Conservation (phyloP, 1,284 basidiomycete species). For the Cutaneotrichosporon arboriforme region DNA sequence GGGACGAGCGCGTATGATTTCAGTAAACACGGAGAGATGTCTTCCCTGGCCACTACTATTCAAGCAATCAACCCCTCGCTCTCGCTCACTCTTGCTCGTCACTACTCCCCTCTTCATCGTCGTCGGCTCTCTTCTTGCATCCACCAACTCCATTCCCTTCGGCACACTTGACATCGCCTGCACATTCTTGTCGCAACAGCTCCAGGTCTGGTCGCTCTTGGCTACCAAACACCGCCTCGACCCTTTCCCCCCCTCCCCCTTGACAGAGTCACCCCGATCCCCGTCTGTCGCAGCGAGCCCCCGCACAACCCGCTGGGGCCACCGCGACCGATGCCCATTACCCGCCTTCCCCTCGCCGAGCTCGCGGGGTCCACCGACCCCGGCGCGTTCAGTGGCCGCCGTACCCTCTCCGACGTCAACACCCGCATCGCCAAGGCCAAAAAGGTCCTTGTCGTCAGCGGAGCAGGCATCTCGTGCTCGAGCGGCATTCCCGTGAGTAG, state of each 20-base stretch:
- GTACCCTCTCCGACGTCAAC: constrained; percentile 61
- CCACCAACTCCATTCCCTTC: neutral
- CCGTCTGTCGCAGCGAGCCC: neutral
- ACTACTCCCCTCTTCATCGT: neutral
- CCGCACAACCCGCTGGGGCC: neutral
- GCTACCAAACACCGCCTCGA: neutral
- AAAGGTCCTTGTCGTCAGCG: constrained; percentile 78
- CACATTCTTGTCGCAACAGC: neutral
- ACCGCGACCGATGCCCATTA: constrained; percentile 26
- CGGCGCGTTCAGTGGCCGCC: constrained; percentile 24
- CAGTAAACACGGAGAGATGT: constrained; percentile 3
- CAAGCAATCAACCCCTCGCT: neutral
- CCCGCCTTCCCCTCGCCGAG: constrained; percentile 30
- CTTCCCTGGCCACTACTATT: neutral
- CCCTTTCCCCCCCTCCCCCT: too few relatives aligned
- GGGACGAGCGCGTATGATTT: constrained; percentile 10
- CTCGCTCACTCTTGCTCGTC: neutral
- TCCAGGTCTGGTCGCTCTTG: neutral
- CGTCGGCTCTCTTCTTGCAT: neutral
- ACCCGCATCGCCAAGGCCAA: constrained; percentile 71
- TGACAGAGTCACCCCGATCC: neutral
- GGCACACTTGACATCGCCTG: neutral
- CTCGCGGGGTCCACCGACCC: constrained; percentile 23
- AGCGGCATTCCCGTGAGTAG: constrained; percentile 79
- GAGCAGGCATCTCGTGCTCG: constrained; percentile 87